Conservation (phyloP, 345 rosid genomes). For the Angophora floribunda region DNA sequence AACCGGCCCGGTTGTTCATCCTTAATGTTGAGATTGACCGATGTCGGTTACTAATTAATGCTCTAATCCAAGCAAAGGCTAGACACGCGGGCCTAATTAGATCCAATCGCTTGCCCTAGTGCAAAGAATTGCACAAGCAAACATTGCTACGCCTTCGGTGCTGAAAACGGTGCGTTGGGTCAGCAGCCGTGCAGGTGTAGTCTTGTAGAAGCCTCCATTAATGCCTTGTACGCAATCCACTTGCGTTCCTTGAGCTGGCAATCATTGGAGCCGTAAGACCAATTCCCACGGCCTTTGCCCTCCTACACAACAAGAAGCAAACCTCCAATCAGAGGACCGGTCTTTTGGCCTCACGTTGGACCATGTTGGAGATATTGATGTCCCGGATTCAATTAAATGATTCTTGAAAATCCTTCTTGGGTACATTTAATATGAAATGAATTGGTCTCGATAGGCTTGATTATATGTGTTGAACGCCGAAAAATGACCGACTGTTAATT, state of each 20-base stretch:
- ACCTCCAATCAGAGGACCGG: background rate
- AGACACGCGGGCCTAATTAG: background rate
- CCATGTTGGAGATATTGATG: rapidly evolving
- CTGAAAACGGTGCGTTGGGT: background rate
- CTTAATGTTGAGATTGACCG: background rate
- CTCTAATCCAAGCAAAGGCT: background rate
- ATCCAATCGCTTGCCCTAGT: background rate
- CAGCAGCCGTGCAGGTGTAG: background rate
- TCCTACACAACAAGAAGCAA: background rate
- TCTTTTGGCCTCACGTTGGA: background rate
- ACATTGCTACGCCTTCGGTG: background rate
- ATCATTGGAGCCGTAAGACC: background rate
- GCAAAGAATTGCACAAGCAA: background rate
- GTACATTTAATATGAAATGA: background rate
- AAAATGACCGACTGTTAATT: background rate
- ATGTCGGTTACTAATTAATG: background rate
- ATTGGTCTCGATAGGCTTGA: background rate
- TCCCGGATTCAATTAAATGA: background rate
- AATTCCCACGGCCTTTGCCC: background rate
- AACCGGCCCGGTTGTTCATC: rapidly evolving
- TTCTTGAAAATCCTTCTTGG: too few species aligned
- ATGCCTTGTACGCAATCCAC: background rate
- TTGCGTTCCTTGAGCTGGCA: background rate
- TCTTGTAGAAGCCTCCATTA: background rate
- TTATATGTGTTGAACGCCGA: rapidly evolving